Conservation (phyloP, 2,329 filamentous ascomycete genomes). For the Aureobasidium sp. region DNA sequence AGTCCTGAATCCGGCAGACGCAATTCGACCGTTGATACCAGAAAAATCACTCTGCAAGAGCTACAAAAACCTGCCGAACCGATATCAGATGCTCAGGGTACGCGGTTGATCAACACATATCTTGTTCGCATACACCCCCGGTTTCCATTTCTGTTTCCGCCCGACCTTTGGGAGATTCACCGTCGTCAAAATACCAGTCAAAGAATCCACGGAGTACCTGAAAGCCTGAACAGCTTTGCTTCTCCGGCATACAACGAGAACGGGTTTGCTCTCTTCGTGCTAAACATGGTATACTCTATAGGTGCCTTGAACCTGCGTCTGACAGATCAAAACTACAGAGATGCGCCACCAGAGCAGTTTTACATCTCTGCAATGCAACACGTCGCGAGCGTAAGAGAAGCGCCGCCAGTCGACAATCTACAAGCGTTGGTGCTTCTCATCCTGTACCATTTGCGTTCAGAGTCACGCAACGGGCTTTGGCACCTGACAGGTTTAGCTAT, state of each 20-base stretch:
- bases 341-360: background rate
- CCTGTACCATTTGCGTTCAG: background rate
- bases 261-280: background rate
- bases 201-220: background rate
- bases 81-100: background rate
- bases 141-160: background rate
- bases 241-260: background rate
- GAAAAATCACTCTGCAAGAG: background rate
- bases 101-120: background rate
- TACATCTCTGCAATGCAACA: background rate
- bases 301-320: background rate
- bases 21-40: background rate
- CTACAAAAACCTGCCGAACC: background rate
- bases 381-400: background rate
- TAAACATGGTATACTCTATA: background rate
- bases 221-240: background rate
- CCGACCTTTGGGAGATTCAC: background rate
- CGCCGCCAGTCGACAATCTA: background rate
- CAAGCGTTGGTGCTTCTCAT: background rate
- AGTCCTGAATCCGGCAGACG: background rate
- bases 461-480: background rate
- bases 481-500: background rate
- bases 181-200: background rate
- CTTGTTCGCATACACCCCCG: conserved; percentile 1
- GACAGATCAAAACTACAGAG: background rate